Evolutionary conservation across 2,329 filamentous ascomycete genomes (phyloP), one percentile per base, ranked within the genome.

Genomic region (Mycosphaerella sp.): DNA sequence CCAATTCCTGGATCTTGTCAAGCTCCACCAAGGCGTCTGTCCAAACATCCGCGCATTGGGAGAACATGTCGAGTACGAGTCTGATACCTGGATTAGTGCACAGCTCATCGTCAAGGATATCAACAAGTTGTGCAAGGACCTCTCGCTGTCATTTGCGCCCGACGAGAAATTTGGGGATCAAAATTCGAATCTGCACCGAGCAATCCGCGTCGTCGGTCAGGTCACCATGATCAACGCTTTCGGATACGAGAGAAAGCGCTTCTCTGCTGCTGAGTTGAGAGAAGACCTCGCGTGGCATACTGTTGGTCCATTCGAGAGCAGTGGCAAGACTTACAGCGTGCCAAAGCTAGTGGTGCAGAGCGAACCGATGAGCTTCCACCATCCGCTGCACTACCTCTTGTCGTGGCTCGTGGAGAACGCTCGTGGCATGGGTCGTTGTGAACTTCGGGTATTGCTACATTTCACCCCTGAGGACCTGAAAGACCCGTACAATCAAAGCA

Each of bases 11-110:
- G 95, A 98, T 67, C 77, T 98, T 12, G 89, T 95, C 59, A 96
- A 96, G 70, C 80, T 98, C 44, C 91, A 96, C 61, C 95, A 98
- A 73, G 92, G 93, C 29, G 96, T 98, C 53, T 96, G 92, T 64
- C 93, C 93, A 1, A 98, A 97, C 65, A 79, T 91, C 44, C 82
- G 95, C 58, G 93, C 92, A 2, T 82, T 96, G 21, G 90, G 91
- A 12, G 93, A 97, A 67, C 93, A 98, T 69, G 88, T 98, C 32
- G 95, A 98, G 70, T 98, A 97, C 67, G 93, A 98, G 72, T 95
- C 91, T 1, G 95, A 98, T 72, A 87, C 89, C 17, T 98, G 93
- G 93, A 97, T 98, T 50, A 95, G 89, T 54, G 92, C 93, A 3
- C 95, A 91, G 6, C 79, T 97, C 48, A 87, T 98, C 54, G 96